Conservation (phyloP, 2,329 filamentous ascomycete genomes). For the Gremmenia infestans region DNA sequence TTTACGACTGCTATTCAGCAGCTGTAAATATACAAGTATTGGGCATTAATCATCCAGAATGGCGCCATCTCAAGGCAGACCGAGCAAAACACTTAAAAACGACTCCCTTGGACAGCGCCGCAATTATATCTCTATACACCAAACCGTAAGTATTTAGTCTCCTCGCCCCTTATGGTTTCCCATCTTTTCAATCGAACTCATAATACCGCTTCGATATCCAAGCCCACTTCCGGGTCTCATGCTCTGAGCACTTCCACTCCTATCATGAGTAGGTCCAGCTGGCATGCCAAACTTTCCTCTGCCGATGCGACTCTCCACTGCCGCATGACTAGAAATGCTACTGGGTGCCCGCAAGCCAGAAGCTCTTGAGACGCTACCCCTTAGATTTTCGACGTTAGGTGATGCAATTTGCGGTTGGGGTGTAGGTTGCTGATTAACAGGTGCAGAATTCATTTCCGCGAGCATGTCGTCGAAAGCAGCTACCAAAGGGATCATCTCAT, state of each 20-base stretch:
- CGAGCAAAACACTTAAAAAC: neutral
- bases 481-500: conserved; percentile 76
- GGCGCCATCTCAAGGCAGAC: neutral
- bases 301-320: conserved; percentile 43
- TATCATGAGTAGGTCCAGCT: conserved; percentile 18
- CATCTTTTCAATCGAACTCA: conserved; percentile 87
- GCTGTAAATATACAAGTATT: neutral
- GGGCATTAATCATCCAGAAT: neutral
- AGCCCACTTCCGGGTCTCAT: conserved; percentile 29
- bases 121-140: neutral
- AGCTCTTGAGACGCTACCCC: conserved; percentile 49
- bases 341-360: conserved; percentile 59
- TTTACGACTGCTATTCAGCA: no score
- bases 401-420: conserved; percentile 29
- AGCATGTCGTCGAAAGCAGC: conserved; percentile 36
- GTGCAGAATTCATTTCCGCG: conserved; percentile 25
- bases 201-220: conserved; percentile 61
- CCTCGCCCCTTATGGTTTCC: conserved; percentile 48
- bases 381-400: conserved; percentile 42
- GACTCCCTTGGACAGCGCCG: neutral
- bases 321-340: conserved; percentile 35
- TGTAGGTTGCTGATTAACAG: conserved; percentile 23
- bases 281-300: conserved; percentile 26
- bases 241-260: conserved; percentile 36
- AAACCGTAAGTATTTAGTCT: conserved; percentile 9